Evolutionary conservation across 176 grass and related monocot genomes (phyloP), one percentile per base, ranked within the genome.

Genomic region (Musa acuminata): DNA sequence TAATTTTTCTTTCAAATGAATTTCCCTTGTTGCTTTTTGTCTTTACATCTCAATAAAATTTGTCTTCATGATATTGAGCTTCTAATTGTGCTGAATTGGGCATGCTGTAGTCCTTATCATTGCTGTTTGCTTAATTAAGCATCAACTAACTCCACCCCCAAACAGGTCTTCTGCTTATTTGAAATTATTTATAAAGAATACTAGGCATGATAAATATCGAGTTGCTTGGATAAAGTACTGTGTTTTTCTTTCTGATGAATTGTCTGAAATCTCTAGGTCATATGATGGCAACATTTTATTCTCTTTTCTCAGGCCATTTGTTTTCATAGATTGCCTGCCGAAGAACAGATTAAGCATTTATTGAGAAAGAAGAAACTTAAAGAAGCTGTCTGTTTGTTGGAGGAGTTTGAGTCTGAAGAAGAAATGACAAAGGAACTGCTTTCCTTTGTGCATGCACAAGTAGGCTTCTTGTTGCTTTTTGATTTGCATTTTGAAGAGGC

Each of bases 391-490:
- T 82, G 80, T 85, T 85, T 98, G 58, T 48, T 90, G 63, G 84
- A 89, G 88, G 86, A 86, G 53, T 84, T 98, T 52, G 72, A 88
- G 64, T 82, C 82, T 71, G 94, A 98, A 74, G 82, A 86, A 73
- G 94, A 98, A 89, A 91, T 98, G 27, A 91, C 80, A 17, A 87
- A 89, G 23, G 87, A 84, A 35, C 78, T 88, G 90, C 82, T 98
- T 73, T 93, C 87, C 54, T 98, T 98, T 91, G 94, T 93, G 71
- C 88, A 93, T 85, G 86, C 94, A 49, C 94, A 98, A 89, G 74
- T 93, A 67, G 94, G 94, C 58, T 93, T 98, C 76, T 83, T 98
- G 77, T 84, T 98, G 66, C 87, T 98, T 72, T 98, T 93, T 17
- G 88, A 98, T 75, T 80, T 98, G 87, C 83, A 22, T 51, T 98